A percentile compares a stretch with the other conserved stretches of the same genome.
phyloP scores from a whole-genome alignment of 1,139 yeast genomes.

The Yamadazyma sp. region DNA sequence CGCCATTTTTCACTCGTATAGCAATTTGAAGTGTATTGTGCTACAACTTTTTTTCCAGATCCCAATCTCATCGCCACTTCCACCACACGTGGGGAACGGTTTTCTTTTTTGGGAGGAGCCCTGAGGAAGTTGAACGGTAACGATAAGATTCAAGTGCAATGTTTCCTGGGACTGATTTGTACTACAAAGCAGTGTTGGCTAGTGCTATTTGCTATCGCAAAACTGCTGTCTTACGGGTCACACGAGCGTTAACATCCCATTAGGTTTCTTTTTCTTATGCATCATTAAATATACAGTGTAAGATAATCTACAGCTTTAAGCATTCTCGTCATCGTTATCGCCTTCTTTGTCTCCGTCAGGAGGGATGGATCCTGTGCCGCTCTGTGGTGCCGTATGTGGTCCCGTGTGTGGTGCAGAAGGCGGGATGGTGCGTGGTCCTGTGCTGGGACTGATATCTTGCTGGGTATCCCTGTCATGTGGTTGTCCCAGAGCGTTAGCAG shows the following conservation, averaged over 20 bases:
- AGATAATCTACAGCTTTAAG: background rate
- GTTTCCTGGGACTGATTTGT: too few relatives aligned
- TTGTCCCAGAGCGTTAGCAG: background rate
- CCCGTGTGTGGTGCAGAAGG: slow-evolving; percentile 12
- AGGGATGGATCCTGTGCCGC: background rate
- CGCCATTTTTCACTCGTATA: slow-evolving; percentile 20
- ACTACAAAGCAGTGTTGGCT: too few relatives aligned
- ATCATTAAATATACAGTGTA: background rate
- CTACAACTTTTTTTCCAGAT: background rate
- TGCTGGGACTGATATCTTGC: slow-evolving; percentile 5
- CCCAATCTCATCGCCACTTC: too few relatives aligned
- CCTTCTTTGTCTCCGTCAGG: too few relatives aligned
- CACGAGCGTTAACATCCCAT: too few relatives aligned
- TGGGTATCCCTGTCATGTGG: background rate
- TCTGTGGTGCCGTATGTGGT: slow-evolving; percentile 7
- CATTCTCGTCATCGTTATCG: background rate
- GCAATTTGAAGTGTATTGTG: background rate
- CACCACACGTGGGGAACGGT: too few relatives aligned
- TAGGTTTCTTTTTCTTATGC: background rate
- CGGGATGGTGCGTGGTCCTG: slow-evolving; percentile 7
- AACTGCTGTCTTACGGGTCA: too few relatives aligned
- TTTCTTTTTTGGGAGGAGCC: too few relatives aligned
- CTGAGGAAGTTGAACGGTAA: too few relatives aligned
- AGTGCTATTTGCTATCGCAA: too few relatives aligned
- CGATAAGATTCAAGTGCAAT: too few relatives aligned